Conservation (phyloP, 192 early-diverging fungal species). For the Phycomyces nitens region DNA sequence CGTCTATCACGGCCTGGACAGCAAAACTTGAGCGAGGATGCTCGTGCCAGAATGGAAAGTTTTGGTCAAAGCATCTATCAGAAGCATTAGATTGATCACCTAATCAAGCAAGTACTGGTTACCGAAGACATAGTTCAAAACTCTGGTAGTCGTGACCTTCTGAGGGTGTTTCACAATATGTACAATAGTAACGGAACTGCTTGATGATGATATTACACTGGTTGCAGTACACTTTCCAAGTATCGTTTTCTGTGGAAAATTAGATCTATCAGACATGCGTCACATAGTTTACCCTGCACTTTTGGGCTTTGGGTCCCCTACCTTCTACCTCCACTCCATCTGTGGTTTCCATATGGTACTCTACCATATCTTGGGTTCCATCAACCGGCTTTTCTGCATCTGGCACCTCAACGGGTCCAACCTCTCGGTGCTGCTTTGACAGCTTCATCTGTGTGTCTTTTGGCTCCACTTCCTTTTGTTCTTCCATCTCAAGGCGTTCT, state of each 20-base stretch:
- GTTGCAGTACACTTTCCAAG: slow-evolving; percentile 74
- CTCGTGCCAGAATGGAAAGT: slow-evolving; percentile 65
- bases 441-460: not conserved
- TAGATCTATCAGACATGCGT: not conserved
- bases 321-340: slow-evolving; percentile 11
- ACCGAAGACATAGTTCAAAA: slow-evolving; percentile 68
- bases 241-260: slow-evolving; percentile 15
- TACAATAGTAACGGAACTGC: slow-evolving; percentile 82
- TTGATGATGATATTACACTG: slow-evolving; percentile 75
- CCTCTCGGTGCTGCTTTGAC: not conserved
- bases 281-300: not conserved
- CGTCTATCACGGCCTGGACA: slow-evolving; percentile 59
- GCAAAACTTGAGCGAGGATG: slow-evolving; percentile 84
- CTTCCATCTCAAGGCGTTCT: slow-evolving; percentile 3
- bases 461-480: not conserved
- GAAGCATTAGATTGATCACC: slow-evolving; percentile 6
- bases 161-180: slow-evolving; percentile 69
- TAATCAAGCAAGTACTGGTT: not conserved
- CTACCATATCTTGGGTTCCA: not conserved
- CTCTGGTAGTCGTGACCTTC: slow-evolving; percentile 64
- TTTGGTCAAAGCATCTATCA: slow-evolving; percentile 62
- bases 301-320: not conserved
- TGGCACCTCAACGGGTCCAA: not conserved
- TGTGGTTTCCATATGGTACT: slow-evolving; percentile 17
- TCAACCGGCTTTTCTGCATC: not conserved